Evolutionary conservation across 305 asterid genomes (phyloP).

Genomic region (Solanum hybrid): DNA sequence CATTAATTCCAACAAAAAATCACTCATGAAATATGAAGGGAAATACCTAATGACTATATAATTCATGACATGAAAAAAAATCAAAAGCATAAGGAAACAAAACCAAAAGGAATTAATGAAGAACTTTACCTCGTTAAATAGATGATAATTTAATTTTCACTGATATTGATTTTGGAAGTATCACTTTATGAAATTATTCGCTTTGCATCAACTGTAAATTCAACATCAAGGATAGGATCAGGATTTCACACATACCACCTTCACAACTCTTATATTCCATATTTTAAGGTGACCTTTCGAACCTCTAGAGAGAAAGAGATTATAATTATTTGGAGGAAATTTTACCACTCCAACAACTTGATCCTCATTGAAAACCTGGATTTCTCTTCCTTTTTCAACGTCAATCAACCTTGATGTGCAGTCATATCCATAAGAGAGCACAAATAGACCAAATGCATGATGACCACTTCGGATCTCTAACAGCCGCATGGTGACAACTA

Average conservation of each 20-base stretch:
- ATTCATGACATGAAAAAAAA: neutral
- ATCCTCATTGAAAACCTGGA: neutral
- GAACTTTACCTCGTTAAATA: neutral
- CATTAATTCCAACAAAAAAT: neutral
- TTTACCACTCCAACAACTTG: neutral
- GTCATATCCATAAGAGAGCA: neutral
- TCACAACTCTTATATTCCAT: neutral
- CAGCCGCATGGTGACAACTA: neutral
- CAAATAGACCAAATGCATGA: neutral
- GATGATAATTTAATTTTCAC: neutral
- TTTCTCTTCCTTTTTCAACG: neutral
- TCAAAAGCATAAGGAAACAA: neutral
- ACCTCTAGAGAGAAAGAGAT: neutral
- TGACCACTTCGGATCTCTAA: neutral
- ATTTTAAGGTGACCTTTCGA: neutral
- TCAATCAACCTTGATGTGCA: neutral
- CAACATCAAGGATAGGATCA: neutral
- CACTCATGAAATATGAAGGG: neutral
- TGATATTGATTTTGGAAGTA: neutral
- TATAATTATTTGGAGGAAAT: neutral
- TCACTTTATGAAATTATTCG: too few species aligned
- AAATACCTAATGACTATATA: neutral
- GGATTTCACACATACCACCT: neutral
- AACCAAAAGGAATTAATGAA: neutral
- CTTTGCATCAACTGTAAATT: neutral